Conservation (phyloP, 257 asterid genomes). For the Handroanthus guayacan region DNA sequence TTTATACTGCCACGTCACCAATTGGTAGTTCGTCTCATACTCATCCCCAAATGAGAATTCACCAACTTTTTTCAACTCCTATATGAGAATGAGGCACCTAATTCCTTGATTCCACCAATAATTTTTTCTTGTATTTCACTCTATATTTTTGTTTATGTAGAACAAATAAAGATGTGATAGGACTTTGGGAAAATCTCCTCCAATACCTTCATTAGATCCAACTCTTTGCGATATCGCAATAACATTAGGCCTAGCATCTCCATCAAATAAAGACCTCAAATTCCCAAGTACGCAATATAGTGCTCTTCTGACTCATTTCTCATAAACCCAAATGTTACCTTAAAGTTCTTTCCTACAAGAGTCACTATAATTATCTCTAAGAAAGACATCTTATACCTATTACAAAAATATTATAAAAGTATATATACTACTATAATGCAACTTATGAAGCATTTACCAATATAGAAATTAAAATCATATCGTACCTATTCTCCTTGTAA, state of each 20-base stretch:
- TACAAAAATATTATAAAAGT: no score
- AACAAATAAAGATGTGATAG: neutral
- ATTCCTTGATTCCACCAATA: neutral
- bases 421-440: no score
- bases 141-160: neutral
- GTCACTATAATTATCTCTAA: neutral
- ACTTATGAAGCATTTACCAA: no score
- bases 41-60: neutral
- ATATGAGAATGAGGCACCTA: neutral
- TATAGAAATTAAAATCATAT: neutral
- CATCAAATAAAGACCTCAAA: neutral
- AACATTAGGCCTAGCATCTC: neutral
- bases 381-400: neutral
- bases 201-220: neutral
- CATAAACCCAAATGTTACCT: neutral
- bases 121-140: no score
- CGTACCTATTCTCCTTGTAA: neutral
- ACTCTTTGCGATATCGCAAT: neutral
- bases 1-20: neutral
- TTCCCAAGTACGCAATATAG: neutral
- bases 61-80: neutral
- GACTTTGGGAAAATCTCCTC: neutral
- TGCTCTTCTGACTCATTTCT: neutral
- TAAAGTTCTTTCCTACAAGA: neutral
- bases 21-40: neutral